These are phyloP conservation scores for Scheffersomyces lignicola DNA, from an alignment of 1,139 yeast species.

Conservation along the genomic window DNA sequence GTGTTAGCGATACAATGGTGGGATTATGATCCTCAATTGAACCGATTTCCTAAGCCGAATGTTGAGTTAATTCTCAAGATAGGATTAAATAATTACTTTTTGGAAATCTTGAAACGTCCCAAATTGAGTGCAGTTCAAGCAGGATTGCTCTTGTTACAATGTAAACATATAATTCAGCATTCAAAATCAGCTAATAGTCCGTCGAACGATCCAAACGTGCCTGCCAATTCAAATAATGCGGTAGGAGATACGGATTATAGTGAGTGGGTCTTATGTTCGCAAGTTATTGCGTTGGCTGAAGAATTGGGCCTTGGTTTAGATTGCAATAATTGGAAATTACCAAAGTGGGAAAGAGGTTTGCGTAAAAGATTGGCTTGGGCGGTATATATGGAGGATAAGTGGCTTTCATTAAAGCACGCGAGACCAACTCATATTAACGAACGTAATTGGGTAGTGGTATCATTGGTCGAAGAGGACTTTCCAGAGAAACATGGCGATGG, in stretches of 20 bases:
- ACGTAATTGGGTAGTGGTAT: slow-evolving; percentile 67
- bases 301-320: slow-evolving; percentile 84
- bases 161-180: slow-evolving; percentile 44
- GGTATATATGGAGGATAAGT: slow-evolving; percentile 83
- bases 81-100: slow-evolving; percentile 60
- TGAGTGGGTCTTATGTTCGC: slow-evolving; percentile 86
- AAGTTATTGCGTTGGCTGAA: slow-evolving; percentile 81
- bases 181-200: slow-evolving; percentile 2
- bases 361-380: slow-evolving; percentile 92
- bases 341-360: slow-evolving; percentile 89
- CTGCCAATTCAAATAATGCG: slow-evolving; percentile 7
- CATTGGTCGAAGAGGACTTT: slow-evolving; percentile 69
- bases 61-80: slow-evolving; percentile 46
- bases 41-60: slow-evolving; percentile 66
- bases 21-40: slow-evolving; percentile 74
- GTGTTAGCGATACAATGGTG: slow-evolving; percentile 79
- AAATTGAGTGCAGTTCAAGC: slow-evolving; percentile 81
- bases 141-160: slow-evolving; percentile 66
- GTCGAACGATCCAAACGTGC: slow-evolving; percentile 8
- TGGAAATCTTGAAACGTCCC: slow-evolving; percentile 70
- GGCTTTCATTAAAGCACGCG: slow-evolving; percentile 77
- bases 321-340: slow-evolving; percentile 84
- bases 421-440: slow-evolving; percentile 76
- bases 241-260: slow-evolving; percentile 51
- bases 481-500: slow-evolving; percentile 67